These are phyloP conservation scores for Diacronema lutheri DNA, from an alignment of 78 protist genomes.

Conservation along the genomic window DNA sequence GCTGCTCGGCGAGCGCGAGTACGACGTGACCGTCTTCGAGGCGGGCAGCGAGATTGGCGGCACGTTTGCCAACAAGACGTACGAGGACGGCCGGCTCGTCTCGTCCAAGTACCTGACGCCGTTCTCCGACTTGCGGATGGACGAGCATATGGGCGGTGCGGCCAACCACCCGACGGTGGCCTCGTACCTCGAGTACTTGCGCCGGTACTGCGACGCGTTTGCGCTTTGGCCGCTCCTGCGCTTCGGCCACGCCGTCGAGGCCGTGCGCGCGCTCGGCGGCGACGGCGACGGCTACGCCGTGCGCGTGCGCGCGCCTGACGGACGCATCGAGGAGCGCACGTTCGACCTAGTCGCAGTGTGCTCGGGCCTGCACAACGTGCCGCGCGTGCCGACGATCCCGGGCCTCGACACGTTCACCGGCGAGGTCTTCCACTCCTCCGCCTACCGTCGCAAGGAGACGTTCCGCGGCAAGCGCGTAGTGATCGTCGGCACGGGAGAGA, in stretches of 20 bases:
- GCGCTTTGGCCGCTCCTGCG: background rate
- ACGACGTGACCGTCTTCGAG: background rate
- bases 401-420: background rate
- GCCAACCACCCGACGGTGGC: background rate
- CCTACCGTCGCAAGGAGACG: background rate
- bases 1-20: background rate
- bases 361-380: slow-evolving; percentile 22
- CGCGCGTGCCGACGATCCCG: background rate
- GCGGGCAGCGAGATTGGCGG: background rate
- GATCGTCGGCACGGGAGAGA: slow-evolving; percentile 17
- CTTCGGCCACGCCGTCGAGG: background rate
- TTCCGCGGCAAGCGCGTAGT: background rate
- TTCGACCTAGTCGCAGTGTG: slow-evolving; percentile 25
- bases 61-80: slow-evolving; percentile 1
- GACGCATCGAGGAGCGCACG: background rate
- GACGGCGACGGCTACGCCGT: background rate
- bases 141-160: background rate
- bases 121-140: slow-evolving; percentile 41
- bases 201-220: background rate
- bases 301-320: background rate
- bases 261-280: background rate
- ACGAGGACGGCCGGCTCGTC: slow-evolving; percentile 39
- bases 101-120: slow-evolving; percentile 24
- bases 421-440: background rate
- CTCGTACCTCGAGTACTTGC: slow-evolving; percentile 6